Percentiles rank a stretch among this genome's conserved stretches.
Evolutionary conservation across 2,329 filamentous ascomycete genomes (phyloP).

Genomic region (Neurospora sp.): DNA sequence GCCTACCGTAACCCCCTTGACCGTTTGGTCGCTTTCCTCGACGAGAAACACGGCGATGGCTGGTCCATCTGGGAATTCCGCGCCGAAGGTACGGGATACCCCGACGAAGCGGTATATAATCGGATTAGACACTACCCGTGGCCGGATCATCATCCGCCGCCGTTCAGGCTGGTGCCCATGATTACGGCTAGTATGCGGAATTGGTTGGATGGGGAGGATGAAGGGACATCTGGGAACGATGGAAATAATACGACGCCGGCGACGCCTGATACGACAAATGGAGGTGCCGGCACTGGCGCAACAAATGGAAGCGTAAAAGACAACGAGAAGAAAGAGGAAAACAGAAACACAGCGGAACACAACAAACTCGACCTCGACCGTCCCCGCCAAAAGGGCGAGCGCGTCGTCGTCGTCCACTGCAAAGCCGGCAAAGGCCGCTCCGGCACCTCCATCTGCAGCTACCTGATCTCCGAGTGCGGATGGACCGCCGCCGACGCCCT

Average conservation of each 20-base stretch:
- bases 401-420: slow-evolving; percentile 88
- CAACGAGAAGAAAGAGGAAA: background rate
- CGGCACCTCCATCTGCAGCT: slow-evolving; percentile 79
- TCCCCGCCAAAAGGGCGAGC: slow-evolving; percentile 18
- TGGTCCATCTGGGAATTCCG: slow-evolving; percentile 99
- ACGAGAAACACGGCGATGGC: slow-evolving; percentile 67
- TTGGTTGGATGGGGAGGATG: slow-evolving; percentile 53
- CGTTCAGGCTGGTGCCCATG: slow-evolving; percentile 77
- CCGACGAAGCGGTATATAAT: slow-evolving; percentile 77
- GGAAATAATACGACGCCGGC: slow-evolving; percentile 19
- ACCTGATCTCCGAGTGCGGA: slow-evolving; percentile 77
- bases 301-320: slow-evolving; percentile 2
- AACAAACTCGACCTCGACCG: slow-evolving; percentile 5
- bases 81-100: slow-evolving; percentile 92
- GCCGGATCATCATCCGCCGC: slow-evolving; percentile 94
- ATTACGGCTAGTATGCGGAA: slow-evolving; percentile 90
- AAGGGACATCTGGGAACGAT: background rate
- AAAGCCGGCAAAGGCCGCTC: slow-evolving; percentile 94
- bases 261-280: slow-evolving; percentile 9
- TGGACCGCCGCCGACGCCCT: slow-evolving; percentile 45
- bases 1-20: slow-evolving; percentile 92
- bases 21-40: slow-evolving; percentile 76
- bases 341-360: slow-evolving; percentile 10
- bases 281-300: slow-evolving; percentile 2
- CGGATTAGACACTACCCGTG: slow-evolving; percentile 87